A percentile compares a stretch with the other conserved stretches of the same genome.
Conservation (phyloP, 1,284 basidiomycete species). For the Jaminaea rosea region DNA sequence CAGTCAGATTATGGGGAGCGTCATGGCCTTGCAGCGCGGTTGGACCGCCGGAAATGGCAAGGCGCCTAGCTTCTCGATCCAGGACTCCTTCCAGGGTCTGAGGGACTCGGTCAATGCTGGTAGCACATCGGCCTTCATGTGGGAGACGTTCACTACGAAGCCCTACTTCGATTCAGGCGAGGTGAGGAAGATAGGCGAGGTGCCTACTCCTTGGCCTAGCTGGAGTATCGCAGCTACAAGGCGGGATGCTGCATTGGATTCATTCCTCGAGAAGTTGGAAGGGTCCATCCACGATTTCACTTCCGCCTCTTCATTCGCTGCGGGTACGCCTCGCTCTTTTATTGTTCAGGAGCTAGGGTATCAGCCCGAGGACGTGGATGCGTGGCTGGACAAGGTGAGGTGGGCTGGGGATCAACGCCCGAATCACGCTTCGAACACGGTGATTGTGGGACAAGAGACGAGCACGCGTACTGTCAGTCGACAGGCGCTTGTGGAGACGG, state of each 20-base stretch:
- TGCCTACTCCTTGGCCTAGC: constrained; percentile 90
- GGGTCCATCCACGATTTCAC: constrained; percentile 23
- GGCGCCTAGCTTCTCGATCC: constrained; percentile 18
- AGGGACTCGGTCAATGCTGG: constrained; percentile 70
- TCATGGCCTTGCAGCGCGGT: constrained; percentile 68
- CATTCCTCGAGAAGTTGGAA: constrained; percentile 26
- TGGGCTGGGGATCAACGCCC: constrained; percentile 32
- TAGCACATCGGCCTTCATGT: constrained; percentile 10
- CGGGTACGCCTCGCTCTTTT: constrained; percentile 9
- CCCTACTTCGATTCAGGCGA: constrained; percentile 75
- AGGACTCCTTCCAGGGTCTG: constrained; percentile 55
- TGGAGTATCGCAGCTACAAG: constrained; percentile 55
- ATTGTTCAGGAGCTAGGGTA: constrained; percentile 48
- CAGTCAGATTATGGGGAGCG: constrained; percentile 71
- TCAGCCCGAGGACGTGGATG: constrained; percentile 65
- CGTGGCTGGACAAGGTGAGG: constrained; percentile 47
- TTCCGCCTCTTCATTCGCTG: constrained; percentile 15
- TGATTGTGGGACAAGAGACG: background rate
- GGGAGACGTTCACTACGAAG: constrained; percentile 74
- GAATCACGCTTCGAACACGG: constrained; percentile 8
- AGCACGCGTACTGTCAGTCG: constrained; percentile 14
- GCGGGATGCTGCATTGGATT: background rate
- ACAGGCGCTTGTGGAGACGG: constrained; percentile 16
- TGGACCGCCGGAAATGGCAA: constrained; percentile 18
- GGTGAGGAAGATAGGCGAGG: constrained; percentile 68